These are phyloP conservation scores for Daldinia grandis DNA, from an alignment of 495 filamentous ascomycete species.

Conservation along the genomic window DNA sequence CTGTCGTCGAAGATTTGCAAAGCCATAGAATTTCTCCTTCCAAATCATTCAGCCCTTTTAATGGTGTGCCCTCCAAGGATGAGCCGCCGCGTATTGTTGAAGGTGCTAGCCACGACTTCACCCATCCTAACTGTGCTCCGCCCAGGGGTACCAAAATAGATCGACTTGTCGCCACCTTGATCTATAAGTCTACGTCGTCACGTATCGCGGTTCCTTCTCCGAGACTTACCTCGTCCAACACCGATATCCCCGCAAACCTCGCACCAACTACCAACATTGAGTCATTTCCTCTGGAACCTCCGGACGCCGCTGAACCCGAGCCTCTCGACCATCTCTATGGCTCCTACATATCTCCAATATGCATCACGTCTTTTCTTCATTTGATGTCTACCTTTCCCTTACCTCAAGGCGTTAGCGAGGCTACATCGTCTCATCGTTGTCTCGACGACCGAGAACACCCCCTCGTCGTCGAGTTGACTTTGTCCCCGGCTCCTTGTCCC, in stretches of 20 bases:
- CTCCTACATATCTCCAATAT: constrained; percentile 77
- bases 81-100: constrained; percentile 64
- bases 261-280: constrained; percentile 73
- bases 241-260: constrained; percentile 59
- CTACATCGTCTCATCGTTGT: constrained; percentile 74
- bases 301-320: constrained; percentile 64
- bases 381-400: constrained; percentile 73
- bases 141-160: constrained; percentile 51
- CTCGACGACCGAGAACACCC: constrained; percentile 69
- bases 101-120: constrained; percentile 63
- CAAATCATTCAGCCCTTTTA: constrained; percentile 55
- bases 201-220: constrained; percentile 48
- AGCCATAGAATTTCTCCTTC: constrained; percentile 46
- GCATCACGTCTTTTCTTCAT: constrained; percentile 82
- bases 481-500: constrained; percentile 72
- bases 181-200: constrained; percentile 66
- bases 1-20: constrained; percentile 60
- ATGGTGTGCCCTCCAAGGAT: constrained; percentile 60
- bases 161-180: constrained; percentile 70
- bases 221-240: constrained; percentile 45
- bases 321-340: constrained; percentile 80
- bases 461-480: constrained; percentile 72
- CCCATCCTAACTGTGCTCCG: constrained; percentile 64
- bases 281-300: constrained; percentile 75
- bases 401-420: constrained; percentile 62